These are phyloP conservation scores for Rubus idaeus DNA, from an alignment of 306 rosid species.

Conservation along the genomic window DNA sequence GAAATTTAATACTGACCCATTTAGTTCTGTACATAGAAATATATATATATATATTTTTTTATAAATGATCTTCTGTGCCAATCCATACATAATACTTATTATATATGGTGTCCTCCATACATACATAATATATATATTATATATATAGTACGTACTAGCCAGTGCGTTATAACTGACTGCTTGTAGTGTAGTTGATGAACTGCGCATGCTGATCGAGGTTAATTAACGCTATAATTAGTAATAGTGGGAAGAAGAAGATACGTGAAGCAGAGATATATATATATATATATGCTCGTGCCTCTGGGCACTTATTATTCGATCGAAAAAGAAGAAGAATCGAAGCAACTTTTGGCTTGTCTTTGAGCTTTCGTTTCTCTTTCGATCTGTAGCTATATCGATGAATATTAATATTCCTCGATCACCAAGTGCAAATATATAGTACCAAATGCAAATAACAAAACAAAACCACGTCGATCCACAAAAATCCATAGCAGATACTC, in stretches of 20 bases:
- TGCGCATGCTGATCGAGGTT: background rate
- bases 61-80: too few relatives aligned
- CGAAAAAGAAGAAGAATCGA: background rate
- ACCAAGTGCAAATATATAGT: background rate
- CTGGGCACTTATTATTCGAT: background rate
- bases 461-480: background rate
- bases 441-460: background rate
- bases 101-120: too few relatives aligned
- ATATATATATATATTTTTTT: too few relatives aligned
- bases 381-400: background rate
- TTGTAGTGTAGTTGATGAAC: background rate
- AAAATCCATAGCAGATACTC: too few relatives aligned
- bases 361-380: constrained; percentile 7
- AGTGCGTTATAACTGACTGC: too few relatives aligned
- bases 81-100: too few relatives aligned
- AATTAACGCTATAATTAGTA: background rate
- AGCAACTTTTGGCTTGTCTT: constrained; percentile 13
- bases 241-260: background rate
- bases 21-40: too few relatives aligned
- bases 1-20: too few relatives aligned
- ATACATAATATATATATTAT: too few relatives aligned
- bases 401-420: background rate
- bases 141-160: too few relatives aligned
- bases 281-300: background rate
- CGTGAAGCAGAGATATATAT: too few relatives aligned